Percentiles rank a stretch among this genome's conserved stretches.
These are phyloP conservation scores for Amanita phalloides DNA, from an alignment of 768 basidiomycete species.

Conservation along the genomic window DNA sequence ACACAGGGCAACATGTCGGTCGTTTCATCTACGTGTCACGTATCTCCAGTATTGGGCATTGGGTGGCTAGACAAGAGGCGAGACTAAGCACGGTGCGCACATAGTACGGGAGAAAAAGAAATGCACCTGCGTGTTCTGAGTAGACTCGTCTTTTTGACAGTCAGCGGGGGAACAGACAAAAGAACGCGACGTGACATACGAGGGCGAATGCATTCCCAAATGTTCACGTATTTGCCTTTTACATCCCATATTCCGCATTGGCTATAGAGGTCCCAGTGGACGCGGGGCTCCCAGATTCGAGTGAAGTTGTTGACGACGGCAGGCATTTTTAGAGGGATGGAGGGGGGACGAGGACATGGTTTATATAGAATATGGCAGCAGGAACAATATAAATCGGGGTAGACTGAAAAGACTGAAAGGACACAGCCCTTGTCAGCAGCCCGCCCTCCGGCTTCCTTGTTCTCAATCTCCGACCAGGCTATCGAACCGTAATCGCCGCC, in stretches of 20 bases:
- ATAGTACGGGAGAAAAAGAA: slow-evolving; percentile 1
- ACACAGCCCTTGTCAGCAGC: background rate
- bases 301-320: slow-evolving; percentile 55
- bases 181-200: slow-evolving; percentile 33
- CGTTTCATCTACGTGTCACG: slow-evolving; percentile 31
- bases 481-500: too few relatives aligned
- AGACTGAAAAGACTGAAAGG: too few relatives aligned
- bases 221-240: slow-evolving; percentile 53
- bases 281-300: slow-evolving; percentile 58
- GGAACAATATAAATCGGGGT: background rate
- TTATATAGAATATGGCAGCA: background rate
- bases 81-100: slow-evolving; percentile 12
- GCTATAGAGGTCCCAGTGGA: slow-evolving; percentile 51
- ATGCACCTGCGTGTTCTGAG: slow-evolving; percentile 33
- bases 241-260: slow-evolving; percentile 70
- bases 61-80: slow-evolving; percentile 19
- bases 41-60: slow-evolving; percentile 38
- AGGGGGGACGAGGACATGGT: background rate
- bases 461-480: background rate
- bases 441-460: background rate
- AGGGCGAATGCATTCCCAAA: slow-evolving; percentile 65
- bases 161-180: slow-evolving; percentile 3
- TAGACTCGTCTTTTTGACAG: slow-evolving; percentile 41
- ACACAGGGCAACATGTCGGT: too few relatives aligned
- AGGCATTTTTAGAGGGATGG: slow-evolving; percentile 19